These are phyloP conservation scores for Solanum hybrid DNA, from an alignment of 305 asterid genomes.

Conservation along the genomic window DNA sequence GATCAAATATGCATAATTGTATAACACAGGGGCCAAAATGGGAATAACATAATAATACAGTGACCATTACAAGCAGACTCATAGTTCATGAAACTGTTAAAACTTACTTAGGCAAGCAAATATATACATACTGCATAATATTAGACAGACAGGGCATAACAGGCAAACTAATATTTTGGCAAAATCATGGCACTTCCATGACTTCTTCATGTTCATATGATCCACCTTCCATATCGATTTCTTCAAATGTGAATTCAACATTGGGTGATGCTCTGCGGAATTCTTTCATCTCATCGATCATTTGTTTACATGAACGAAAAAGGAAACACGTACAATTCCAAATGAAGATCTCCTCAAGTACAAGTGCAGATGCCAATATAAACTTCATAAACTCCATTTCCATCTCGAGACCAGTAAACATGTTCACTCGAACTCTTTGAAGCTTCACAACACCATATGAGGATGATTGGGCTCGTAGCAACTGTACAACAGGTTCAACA, in stretches of 20 bases:
- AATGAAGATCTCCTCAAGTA: slow-evolving; percentile 31
- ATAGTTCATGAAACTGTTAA: neutral
- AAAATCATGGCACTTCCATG: neutral
- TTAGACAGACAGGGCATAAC: neutral
- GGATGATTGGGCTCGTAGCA: neutral
- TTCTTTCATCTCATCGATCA: neutral
- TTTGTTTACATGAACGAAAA: neutral
- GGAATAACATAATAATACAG: neutral
- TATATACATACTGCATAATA: neutral
- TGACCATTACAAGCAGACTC: neutral
- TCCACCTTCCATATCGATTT: neutral
- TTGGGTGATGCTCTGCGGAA: neutral
- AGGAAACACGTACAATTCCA: neutral
- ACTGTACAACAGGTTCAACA: neutral
- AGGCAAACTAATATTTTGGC: neutral
- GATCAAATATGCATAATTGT: neutral
- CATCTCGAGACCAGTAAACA: slow-evolving; percentile 39
- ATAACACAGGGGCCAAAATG: neutral
- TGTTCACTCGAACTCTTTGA: neutral
- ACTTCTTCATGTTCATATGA: neutral
- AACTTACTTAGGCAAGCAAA: neutral
- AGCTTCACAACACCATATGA: neutral
- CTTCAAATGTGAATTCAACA: neutral
- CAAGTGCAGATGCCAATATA: slow-evolving; percentile 10
- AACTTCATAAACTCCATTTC: slow-evolving; percentile 55